Evolutionary conservation across 768 basidiomycete species (phyloP), one percentile per base, ranked within the genome.

Genomic region (Agrocybe pediades): DNA sequence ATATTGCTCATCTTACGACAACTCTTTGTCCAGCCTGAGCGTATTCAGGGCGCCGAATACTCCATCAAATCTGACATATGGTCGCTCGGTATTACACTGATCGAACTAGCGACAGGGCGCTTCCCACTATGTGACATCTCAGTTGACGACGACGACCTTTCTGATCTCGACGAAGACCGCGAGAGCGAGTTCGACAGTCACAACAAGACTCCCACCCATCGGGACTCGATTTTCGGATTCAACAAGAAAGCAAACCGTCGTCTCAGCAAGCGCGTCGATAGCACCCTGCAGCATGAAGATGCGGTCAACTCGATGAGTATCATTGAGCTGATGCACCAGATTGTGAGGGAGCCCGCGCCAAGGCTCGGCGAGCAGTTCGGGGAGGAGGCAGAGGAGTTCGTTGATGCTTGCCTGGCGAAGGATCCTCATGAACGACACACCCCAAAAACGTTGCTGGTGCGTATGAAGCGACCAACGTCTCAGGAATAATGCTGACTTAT

Each of bases 1-100:
- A 53, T 25, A 33, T 1, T 16, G 8, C 21, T 36, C 19, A 19
- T 26, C 29, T 49, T 44, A 44, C 40, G 46, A n/a, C n/a, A n/a
- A n/a, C n/a, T n/a, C n/a, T n/a, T n/a, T n/a, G n/a, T n/a, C n/a
- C 69, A 99, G 97, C 97, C 97, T 19, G 97, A 99, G 66, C 95
- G 97, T 50, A 98, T 99, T 69, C 96, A 98, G 76, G 97, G 97
- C 51, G 94, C 95, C 0, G 90, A 92, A 66, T 99, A 99, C 70
- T 93, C 94, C 8, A 95, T 99, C 69, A 98, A 98, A 72, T 98
- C 95, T 6, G 97, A 99, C 65, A 92, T 98, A 9, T 99, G 97
- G 97, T 98, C 96, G 0, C 82, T 98, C 42, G 97, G 97, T 17
- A 94, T 99, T 67, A 88, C 93, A 6, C 81, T 99, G 33, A 94